Base-by-base conservation (phyloP, 306 rosid genomes). In the Dryas drummondii region DNA sequence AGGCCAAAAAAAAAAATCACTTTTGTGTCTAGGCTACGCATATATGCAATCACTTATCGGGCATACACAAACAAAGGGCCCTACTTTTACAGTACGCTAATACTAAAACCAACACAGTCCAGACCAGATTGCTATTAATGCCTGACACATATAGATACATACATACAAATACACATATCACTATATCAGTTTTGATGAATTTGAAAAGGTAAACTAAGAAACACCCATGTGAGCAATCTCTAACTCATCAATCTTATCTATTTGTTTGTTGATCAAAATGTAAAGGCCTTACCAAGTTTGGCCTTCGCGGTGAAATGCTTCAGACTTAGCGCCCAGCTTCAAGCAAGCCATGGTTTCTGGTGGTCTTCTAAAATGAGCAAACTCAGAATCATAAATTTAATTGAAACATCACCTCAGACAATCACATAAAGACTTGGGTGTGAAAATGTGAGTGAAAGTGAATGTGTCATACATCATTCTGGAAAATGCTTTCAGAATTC, bases 301-400 rank as follows among this genome's bases (percentile, higher is more conserved):
- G 71, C 92, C 96, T 2, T 93, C 90, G 4, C 78, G 90, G 74
- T 86, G 89, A 78, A 93, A 93, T 13, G 78, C 83, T 70, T 89
- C 92, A 17, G 96, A 79, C 80, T 91, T 93, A 3, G 87, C 82
- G 73, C 97, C 98, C 75, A 93, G 84, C 81, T 76, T 88, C 88
- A 91, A 63, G 84, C 85, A 82, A 27, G 92, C 94, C 83, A 80
- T 80, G 37, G 37, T 47, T 40, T 58, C 4, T 15, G 68, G 57
- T 32, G 76, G 63, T n/a, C 49, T 71, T 71, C 45, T 72, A 14
- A 72, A 59, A 58, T 59, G 57, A 66, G 46, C 76, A 72, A 19
- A 48, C 68, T 72, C 16, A n/a, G 57, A 46, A 9, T 26, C 37
- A 16, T 46, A 57, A 58, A 46, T 19, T 46, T 9, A 27, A 46